Evolutionary conservation across 345 rosid genomes (phyloP).

Genomic region (Eucalyptus victrix): DNA sequence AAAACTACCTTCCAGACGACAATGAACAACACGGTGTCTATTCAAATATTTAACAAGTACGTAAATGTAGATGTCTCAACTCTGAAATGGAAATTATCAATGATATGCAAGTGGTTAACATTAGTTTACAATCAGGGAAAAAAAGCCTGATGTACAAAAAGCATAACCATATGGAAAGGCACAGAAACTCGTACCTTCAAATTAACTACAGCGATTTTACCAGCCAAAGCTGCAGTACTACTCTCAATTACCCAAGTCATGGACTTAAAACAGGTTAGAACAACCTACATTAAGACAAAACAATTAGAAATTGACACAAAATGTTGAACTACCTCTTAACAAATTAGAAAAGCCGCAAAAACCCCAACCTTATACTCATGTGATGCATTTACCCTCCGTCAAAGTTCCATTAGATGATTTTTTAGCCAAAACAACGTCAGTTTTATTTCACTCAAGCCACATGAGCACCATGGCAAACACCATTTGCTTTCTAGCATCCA

Average conservation of each 20-base stretch:
- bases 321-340: not conserved
- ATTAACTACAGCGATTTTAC: constrained; percentile 47
- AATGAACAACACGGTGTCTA: not conserved
- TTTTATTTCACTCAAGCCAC: not conserved
- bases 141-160: not conserved
- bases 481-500: not conserved
- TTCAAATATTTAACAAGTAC: not conserved
- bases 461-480: not conserved
- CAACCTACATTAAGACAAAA: constrained; percentile 22
- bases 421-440: not conserved
- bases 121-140: not conserved
- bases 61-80: not conserved
- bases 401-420: not conserved
- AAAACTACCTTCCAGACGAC: not conserved
- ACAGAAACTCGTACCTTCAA: constrained; percentile 26
- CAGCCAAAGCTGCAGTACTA: constrained; percentile 18
- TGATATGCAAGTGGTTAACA: not conserved
- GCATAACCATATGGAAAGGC: not conserved
- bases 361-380: not conserved
- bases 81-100: not conserved
- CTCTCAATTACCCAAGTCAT: constrained; percentile 63
- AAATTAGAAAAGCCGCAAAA: not conserved
- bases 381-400: not conserved
- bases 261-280: constrained; percentile 56
- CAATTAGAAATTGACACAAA: not conserved